A percentile compares a stretch with the other conserved stretches of the same genome.
These are phyloP conservation scores for Lindgomyces ingoldianus DNA, from an alignment of 495 filamentous ascomycete species.

Conservation along the genomic window DNA sequence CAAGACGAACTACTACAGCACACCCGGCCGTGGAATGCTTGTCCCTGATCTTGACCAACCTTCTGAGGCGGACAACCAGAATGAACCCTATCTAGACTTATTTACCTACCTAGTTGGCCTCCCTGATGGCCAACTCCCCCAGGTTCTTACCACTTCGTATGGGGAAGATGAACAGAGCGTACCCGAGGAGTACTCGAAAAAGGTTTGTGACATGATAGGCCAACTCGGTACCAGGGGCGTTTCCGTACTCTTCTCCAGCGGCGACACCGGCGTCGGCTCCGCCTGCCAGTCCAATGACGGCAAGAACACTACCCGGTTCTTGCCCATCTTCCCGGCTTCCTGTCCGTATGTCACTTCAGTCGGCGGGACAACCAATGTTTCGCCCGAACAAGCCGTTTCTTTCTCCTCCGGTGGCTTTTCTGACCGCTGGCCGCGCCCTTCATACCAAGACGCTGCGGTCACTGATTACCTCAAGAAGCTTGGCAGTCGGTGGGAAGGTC, in stretches of 20 bases:
- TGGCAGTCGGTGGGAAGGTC: conserved; percentile 47
- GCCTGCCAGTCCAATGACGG: conserved; percentile 68
- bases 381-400: conserved; percentile 61
- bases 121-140: conserved; percentile 64
- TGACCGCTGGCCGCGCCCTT: conserved; percentile 61
- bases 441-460: conserved; percentile 63
- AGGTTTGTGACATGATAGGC: conserved; percentile 68
- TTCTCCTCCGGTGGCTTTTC: conserved; percentile 68
- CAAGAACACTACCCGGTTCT: conserved; percentile 65
- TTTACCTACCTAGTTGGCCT: conserved; percentile 64
- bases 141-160: conserved; percentile 77
- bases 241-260: conserved; percentile 68
- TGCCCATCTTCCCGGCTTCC: conserved; percentile 67
- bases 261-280: conserved; percentile 70
- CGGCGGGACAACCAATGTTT: conserved; percentile 62
- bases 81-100: conserved; percentile 77
- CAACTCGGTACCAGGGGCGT: conserved; percentile 77
- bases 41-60: conserved; percentile 64
- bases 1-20: conserved; percentile 67
- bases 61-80: conserved; percentile 55
- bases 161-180: conserved; percentile 80
- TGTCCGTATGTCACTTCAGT: conserved; percentile 76
- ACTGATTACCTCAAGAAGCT: conserved; percentile 56
- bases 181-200: conserved; percentile 63
- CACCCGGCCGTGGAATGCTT: conserved; percentile 63